Evolutionary conservation across 345 rosid genomes (phyloP).

Genomic region (Lumnitzera racemosa): DNA sequence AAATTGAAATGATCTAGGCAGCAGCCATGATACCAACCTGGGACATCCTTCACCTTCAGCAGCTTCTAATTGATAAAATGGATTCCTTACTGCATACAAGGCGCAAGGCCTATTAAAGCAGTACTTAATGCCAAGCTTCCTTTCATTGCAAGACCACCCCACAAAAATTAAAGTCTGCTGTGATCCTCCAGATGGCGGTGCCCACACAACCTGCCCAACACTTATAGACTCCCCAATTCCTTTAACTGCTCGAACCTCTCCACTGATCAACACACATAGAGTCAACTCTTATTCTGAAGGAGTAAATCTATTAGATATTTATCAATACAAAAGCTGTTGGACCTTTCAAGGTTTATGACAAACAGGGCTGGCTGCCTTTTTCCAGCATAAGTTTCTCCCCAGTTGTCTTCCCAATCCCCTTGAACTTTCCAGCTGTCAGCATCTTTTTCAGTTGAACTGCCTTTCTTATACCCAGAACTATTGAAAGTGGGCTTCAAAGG

Average conservation of each 20-base stretch:
- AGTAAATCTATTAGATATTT: too few relatives aligned
- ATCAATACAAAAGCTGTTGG: neutral
- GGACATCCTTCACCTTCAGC: conserved; percentile 15
- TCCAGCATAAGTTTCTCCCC: conserved; percentile 95
- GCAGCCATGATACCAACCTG: conserved; percentile 40
- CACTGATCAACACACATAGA: conserved; percentile 33
- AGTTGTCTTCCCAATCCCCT: conserved; percentile 96
- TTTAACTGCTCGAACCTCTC: conserved; percentile 54
- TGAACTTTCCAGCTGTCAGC: conserved; percentile 78
- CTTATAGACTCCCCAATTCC: conserved; percentile 71
- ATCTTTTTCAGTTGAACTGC: conserved; percentile 45
- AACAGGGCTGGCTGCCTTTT: conserved; percentile 77
- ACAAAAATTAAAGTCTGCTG: conserved; percentile 69
- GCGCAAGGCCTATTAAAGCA: conserved; percentile 83
- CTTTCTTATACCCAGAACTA: conserved; percentile 47
- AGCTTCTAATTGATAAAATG: conserved; percentile 22
- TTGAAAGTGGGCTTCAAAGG: conserved; percentile 55
- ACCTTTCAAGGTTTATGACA: conserved; percentile 62
- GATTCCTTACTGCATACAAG: conserved; percentile 49
- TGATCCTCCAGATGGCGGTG: conserved; percentile 38
- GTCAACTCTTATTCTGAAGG: neutral
- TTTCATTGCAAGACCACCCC: conserved; percentile 66
- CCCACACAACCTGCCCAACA: conserved; percentile 93
- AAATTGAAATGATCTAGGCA: conserved; percentile 4
- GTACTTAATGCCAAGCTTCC: conserved; percentile 90